Evolutionary conservation across 768 basidiomycete genomes (phyloP).

Genomic region (Dendrothele bispora): DNA sequence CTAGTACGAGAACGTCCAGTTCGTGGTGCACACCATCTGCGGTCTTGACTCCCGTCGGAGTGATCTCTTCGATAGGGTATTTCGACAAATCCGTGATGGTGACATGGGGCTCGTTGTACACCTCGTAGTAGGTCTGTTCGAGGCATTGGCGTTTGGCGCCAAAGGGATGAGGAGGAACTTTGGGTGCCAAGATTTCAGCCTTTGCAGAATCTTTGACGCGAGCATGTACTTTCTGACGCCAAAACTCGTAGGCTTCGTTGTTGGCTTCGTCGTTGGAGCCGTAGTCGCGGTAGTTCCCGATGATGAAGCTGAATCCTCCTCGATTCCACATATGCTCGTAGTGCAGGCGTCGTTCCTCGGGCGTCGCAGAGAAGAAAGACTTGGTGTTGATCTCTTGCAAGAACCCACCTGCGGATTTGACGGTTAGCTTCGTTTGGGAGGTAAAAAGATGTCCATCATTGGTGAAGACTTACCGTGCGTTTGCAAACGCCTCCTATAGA

Average conservation of each 20-base stretch:
- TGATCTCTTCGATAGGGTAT: conserved; percentile 20
- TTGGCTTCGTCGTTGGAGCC: conserved; percentile 17
- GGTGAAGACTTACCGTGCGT: conserved; percentile 9
- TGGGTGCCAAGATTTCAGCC: conserved; percentile 24
- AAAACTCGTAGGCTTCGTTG: conserved; percentile 22
- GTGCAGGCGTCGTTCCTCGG: conserved; percentile 20
- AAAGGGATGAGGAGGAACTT: conserved; percentile 21
- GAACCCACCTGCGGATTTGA: conserved; percentile 11
- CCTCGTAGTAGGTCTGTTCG: conserved; percentile 22
- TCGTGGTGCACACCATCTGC: conserved; percentile 18
- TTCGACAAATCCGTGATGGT: conserved; percentile 18
- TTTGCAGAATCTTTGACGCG: conserved; percentile 18
- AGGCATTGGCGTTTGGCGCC: conserved; percentile 21
- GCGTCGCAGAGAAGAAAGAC: conserved; percentile 11
- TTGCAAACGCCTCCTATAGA: conserved; percentile 19
- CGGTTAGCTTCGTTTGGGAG: not conserved
- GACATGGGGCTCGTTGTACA: conserved; percentile 25
- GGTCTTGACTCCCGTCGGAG: conserved; percentile 18
- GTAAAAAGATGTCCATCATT: not conserved
- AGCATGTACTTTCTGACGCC: conserved; percentile 20
- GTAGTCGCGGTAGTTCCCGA: conserved; percentile 16
- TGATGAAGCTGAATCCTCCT: conserved; percentile 21
- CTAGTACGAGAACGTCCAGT: conserved; percentile 21
- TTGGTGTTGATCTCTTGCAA: conserved; percentile 11
- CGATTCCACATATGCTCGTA: conserved; percentile 20